Evolutionary conservation across 805 yeast genomes (phyloP), one percentile per base, ranked within the genome.

Genomic region (Naumovozyma castellii): DNA sequence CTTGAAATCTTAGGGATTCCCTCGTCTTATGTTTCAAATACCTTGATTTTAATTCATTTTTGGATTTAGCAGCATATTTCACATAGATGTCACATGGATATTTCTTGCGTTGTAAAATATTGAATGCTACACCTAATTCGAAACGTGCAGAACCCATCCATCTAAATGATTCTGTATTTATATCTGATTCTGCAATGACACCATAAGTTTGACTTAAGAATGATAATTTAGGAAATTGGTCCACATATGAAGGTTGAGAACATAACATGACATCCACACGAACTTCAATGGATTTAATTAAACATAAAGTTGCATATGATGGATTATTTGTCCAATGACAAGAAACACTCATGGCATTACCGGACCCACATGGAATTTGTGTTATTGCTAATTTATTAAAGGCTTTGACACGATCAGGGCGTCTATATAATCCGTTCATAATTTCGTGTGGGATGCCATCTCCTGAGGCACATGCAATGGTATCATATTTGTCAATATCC

Each of bases 391-490:
- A 45, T 42, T 75, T 75, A 38, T 69, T 66, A 50, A 88, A 79
- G 0, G 86, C 87, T 12, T 59, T 61, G 0, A 65, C 74, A 3
- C 80, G 73, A 58, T 88, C 95, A 0, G 64, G 49, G 19, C 95
- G 69, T 43, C 62, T 63, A 48, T 76, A 84, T 31, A 92, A 66
- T 2, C 97, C 98, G 58, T 92, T 92, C 37, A 87, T 72, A 4
- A 92, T 88, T 58, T 92, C 97, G 61, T 88, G 94, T 0, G 97
- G 97, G 15, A 84, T 77, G 8, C 98, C 98, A 63, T 92, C 98
- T 3, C 98, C 98, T 0, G 95, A 85, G 30, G 94, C 90, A 64
- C 97, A 87, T 1, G 84, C 81, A 32, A 92, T 72, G 2, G 84
- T 73, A 57, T 88, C 97, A 54, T 74, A 86, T 37, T 69, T 65